Conservation (phyloP, 2,329 filamentous ascomycete genomes). For the Paecilomyces sp. region DNA sequence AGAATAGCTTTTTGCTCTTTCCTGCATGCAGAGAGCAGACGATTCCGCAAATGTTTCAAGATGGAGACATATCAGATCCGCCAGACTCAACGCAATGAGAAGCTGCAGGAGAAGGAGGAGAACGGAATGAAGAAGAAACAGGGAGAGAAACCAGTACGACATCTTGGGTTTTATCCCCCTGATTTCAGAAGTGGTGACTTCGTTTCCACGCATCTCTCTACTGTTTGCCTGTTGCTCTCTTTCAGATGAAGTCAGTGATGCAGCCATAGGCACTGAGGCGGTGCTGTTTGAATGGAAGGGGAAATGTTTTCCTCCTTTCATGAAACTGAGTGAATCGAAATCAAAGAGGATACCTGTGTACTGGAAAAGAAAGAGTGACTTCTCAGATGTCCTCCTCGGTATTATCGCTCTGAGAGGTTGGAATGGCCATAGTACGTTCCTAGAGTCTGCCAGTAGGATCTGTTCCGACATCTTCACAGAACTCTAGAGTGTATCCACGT, state of each 20-base stretch:
- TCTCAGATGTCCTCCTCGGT: neutral
- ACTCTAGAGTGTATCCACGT: neutral
- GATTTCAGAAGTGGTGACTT: neutral
- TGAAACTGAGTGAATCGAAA: neutral
- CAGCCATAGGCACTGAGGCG: neutral
- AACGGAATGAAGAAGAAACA: neutral
- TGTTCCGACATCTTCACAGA: neutral
- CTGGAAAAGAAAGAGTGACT: neutral
- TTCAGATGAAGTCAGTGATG: conserved; percentile 7
- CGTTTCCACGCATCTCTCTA: neutral
- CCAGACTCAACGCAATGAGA: neutral
- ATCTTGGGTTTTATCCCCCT: neutral
- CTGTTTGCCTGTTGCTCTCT: conserved; percentile 1
- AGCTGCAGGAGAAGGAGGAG: neutral
- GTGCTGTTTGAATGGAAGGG: conserved; percentile 7
- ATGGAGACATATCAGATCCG: neutral
- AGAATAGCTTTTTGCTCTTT: neutral
- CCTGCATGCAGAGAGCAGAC: neutral
- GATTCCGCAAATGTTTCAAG: neutral
- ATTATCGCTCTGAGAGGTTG: neutral
- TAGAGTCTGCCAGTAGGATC: neutral
- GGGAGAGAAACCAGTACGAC: neutral
- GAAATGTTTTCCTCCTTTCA: neutral
- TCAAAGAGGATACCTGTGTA: neutral
- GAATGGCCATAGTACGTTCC: neutral